phyloP scores from a whole-genome alignment of 345 rosid genomes.

The Pugionium dolabratum region DNA sequence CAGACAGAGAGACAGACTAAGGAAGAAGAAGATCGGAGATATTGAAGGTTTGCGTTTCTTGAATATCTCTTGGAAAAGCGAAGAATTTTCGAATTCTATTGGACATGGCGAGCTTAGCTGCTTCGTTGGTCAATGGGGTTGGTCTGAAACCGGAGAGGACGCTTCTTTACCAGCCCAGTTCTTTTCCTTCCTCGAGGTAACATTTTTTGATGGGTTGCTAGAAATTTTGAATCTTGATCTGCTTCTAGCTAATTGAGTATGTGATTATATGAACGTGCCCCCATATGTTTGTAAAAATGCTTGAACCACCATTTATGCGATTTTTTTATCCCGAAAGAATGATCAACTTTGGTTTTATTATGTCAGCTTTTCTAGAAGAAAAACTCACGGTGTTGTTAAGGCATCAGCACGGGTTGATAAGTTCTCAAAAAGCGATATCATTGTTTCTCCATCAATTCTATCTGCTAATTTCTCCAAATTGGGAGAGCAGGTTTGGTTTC shows the following conservation, averaged over 20 bases:
- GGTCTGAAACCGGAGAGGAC: conserved; percentile 49
- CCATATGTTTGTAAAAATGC: conserved; percentile 37
- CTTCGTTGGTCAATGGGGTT: conserved; percentile 67
- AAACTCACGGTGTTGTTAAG: conserved; percentile 55
- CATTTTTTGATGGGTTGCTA: conserved; percentile 18
- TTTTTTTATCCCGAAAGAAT: background rate
- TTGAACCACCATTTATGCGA: conserved; percentile 16
- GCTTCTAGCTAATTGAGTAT: background rate
- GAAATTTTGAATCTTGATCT: conserved; percentile 19
- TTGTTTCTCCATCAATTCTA: conserved; percentile 87
- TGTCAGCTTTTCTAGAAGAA: conserved; percentile 46
- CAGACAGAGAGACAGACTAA: conserved; percentile 5
- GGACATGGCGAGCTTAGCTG: conserved; percentile 34
- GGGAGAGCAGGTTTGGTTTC: conserved; percentile 72
- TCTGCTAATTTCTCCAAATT: conserved; percentile 83
- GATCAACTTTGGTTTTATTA: conserved; percentile 12
- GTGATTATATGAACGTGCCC: background rate
- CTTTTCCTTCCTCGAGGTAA: conserved; percentile 31
- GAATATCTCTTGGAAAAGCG: background rate
- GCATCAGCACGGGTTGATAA: conserved; percentile 82
- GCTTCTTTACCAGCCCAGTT: conserved; percentile 15
- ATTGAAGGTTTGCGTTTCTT: conserved; percentile 13
- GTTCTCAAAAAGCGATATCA: conserved; percentile 82
- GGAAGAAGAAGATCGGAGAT: conserved; percentile 23
- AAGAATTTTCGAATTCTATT: background rate